Conservation (phyloP, 2,329 filamentous ascomycete species). For the Cercospora sp. region DNA sequence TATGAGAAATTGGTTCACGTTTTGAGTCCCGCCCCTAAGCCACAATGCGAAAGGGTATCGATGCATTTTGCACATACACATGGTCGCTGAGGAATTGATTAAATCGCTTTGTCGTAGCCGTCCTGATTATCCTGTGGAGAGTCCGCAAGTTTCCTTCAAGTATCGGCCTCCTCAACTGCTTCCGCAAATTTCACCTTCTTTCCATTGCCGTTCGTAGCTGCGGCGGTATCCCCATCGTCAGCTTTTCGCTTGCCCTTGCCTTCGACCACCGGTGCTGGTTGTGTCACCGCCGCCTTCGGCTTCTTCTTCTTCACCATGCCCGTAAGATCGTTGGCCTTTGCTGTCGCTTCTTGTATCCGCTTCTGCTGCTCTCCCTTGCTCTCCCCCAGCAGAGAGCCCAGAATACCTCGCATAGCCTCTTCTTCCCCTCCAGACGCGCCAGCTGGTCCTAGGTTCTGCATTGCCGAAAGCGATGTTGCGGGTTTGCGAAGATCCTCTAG, state of each 20-base stretch:
- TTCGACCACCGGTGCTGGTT: conserved; percentile 19
- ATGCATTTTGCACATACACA: not conserved
- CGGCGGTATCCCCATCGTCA: conserved; percentile 16
- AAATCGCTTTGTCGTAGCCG: not conserved
- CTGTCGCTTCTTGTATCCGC: conserved; percentile 69
- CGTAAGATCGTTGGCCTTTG: conserved; percentile 70
- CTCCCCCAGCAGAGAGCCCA: conserved; percentile 65
- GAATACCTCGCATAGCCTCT: conserved; percentile 58
- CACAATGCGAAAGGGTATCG: conserved; percentile 3
- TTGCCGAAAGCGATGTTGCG: conserved; percentile 56
- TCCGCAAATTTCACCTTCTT: conserved; percentile 35
- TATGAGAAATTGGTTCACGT: not conserved
- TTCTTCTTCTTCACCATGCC: conserved; percentile 71
- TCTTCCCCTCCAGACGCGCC: conserved; percentile 45
- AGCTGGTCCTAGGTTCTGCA: conserved; percentile 48
- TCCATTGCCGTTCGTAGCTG: conserved; percentile 18
- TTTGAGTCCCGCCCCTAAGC: not conserved
- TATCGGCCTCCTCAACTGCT: not conserved
- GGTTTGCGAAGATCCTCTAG: conserved; percentile 68
- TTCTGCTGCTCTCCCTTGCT: conserved; percentile 61
- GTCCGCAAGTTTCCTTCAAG: not conserved
- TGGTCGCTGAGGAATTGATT: not conserved
- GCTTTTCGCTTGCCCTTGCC: conserved; percentile 37
- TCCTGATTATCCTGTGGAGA: not conserved
- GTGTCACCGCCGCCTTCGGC: conserved; percentile 22